Evolutionary conservation across 306 rosid genomes (phyloP).

Genomic region (Dryas drummondii): DNA sequence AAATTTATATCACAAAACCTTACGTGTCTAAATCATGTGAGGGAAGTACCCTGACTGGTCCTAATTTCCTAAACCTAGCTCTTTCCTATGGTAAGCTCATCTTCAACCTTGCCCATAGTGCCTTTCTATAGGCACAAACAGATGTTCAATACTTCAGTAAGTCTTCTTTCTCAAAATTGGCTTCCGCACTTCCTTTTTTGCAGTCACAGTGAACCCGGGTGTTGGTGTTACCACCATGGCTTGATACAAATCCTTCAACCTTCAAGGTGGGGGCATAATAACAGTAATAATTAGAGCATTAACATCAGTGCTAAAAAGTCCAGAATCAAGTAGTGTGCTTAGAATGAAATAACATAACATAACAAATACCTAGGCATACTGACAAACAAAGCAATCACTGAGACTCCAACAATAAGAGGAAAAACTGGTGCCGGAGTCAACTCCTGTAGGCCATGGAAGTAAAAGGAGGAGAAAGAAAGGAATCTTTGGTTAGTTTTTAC

Average conservation of each 20-base stretch:
- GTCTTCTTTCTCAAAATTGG: slow-evolving; percentile 85
- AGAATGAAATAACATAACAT: slow-evolving; percentile 18
- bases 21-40: no score
- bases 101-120: neutral
- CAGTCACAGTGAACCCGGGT: slow-evolving; percentile 55
- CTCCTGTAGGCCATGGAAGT: slow-evolving; percentile 53
- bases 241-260: slow-evolving; percentile 81
- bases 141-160: slow-evolving; percentile 53
- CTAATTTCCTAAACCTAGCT: no score
- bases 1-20: no score
- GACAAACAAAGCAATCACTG: slow-evolving; percentile 63
- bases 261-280: slow-evolving; percentile 31
- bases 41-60: no score
- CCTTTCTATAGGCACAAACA: slow-evolving; percentile 14
- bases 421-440: slow-evolving; percentile 89
- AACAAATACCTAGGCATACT: slow-evolving; percentile 73
- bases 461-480: slow-evolving; percentile 4
- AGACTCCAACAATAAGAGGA: slow-evolving; percentile 74
- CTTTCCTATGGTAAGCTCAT: no score
- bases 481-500: slow-evolving; percentile 2
- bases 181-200: slow-evolving; percentile 67
- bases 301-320: slow-evolving; percentile 9
- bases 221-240: slow-evolving; percentile 69
- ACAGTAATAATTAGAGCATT: slow-evolving; percentile 12
- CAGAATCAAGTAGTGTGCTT: slow-evolving; percentile 10